phyloP scores from a whole-genome alignment of 345 rosid species.

The Chamaenerion angustifolium region DNA sequence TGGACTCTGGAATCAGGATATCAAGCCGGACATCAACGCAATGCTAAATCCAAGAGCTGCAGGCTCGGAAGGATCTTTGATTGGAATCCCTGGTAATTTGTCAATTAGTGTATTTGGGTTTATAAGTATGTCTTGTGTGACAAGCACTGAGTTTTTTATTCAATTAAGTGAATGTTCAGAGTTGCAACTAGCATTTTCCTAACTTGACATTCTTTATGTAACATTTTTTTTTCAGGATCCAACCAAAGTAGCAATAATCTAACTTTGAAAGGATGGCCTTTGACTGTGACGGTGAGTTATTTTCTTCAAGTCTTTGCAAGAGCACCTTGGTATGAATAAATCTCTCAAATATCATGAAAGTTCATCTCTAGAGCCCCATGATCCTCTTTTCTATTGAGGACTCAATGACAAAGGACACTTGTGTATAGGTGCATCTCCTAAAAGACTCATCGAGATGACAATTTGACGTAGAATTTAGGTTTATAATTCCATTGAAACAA shows the following conservation, averaged over 20 bases:
- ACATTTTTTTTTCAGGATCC: constrained; percentile 48
- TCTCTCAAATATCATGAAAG: not conserved
- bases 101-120: not conserved
- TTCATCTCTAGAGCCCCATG: not conserved
- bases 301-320: not conserved
- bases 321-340: not conserved
- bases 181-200: not conserved
- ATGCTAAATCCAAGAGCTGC: constrained; percentile 75
- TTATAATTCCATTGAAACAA: no score
- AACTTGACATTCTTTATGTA: not conserved
- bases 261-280: constrained; percentile 94
- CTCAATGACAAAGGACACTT: no score
- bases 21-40: constrained; percentile 79
- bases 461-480: no score
- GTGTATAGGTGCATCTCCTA: no score
- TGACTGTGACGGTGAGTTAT: constrained; percentile 35
- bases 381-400: no score
- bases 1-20: constrained; percentile 43
- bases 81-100: constrained; percentile 72
- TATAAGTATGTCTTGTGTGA: no score
- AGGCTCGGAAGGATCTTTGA: constrained; percentile 80
- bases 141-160: no score
- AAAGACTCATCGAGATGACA: no score
- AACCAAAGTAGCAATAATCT: constrained; percentile 79
- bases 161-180: not conserved